Percentiles rank a stretch among this genome's conserved stretches.
These are phyloP conservation scores for Calophaca sinica DNA, from an alignment of 306 rosid genomes.

Conservation along the genomic window DNA sequence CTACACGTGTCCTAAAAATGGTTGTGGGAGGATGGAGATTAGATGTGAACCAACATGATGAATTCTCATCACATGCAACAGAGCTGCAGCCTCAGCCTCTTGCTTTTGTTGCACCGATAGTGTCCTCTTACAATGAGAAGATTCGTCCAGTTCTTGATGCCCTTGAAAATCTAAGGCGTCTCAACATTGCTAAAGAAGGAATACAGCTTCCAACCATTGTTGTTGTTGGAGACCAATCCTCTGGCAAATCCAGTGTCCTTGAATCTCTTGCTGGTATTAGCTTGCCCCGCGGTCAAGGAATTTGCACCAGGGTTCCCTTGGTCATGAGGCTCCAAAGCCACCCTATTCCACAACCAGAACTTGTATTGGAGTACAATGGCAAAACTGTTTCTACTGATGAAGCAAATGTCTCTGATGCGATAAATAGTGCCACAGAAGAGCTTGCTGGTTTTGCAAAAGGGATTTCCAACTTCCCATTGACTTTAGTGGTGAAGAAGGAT, in stretches of 20 bases:
- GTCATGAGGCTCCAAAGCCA: slow-evolving; percentile 62
- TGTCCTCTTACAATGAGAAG: slow-evolving; percentile 38
- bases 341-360: slow-evolving; percentile 40
- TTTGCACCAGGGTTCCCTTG: slow-evolving; percentile 58
- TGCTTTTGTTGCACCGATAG: slow-evolving; percentile 30
- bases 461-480: slow-evolving; percentile 52
- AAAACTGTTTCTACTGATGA: slow-evolving; percentile 45
- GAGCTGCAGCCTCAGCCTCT: not conserved
- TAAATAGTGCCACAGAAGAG: slow-evolving; percentile 53
- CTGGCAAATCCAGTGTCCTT: slow-evolving; percentile 65
- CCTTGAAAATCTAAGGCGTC: slow-evolving; percentile 49
- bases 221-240: slow-evolving; percentile 67
- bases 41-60: no score
- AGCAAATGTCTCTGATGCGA: slow-evolving; percentile 45
- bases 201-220: slow-evolving; percentile 70
- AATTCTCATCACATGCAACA: not conserved
- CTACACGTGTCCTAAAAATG: no score
- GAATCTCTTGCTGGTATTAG: slow-evolving; percentile 56
- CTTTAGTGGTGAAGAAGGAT: slow-evolving; percentile 56
- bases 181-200: slow-evolving; percentile 59
- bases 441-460: slow-evolving; percentile 58
- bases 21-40: no score
- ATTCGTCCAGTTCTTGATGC: slow-evolving; percentile 55
- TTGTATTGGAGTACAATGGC: slow-evolving; percentile 48
- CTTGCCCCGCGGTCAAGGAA: slow-evolving; percentile 65